A percentile compares a stretch with the other conserved stretches of the same genome.
phyloP scores from a whole-genome alignment of 106 monocot species.

The Dendrobium chrysotoxum region DNA sequence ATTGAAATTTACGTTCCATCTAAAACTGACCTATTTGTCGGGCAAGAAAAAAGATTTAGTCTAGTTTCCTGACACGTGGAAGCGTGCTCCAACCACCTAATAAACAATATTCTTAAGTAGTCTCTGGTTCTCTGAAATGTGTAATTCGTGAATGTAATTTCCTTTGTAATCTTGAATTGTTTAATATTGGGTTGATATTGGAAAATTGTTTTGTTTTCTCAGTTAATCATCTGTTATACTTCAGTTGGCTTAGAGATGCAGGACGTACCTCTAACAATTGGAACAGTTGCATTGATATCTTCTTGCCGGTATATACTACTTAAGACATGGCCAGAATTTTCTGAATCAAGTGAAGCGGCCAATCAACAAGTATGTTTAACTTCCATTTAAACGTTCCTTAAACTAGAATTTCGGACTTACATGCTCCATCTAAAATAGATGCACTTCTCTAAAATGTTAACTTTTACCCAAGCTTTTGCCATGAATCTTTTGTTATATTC shows the following conservation, averaged over 20 bases:
- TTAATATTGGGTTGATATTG: neutral
- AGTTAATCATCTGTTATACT: neutral
- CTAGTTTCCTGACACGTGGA: too few relatives aligned
- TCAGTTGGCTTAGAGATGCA: conserved; percentile 76
- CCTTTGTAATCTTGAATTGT: neutral
- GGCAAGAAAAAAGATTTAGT: too few relatives aligned
- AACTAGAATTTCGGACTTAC: neutral
- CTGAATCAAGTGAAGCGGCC: conserved; percentile 83
- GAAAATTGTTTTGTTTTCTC: neutral
- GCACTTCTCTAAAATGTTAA: neutral
- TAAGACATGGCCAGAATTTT: conserved; percentile 78
- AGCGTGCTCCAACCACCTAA: neutral
- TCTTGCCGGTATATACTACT: conserved; percentile 62
- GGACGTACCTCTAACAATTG: conserved; percentile 60
- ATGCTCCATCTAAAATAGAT: neutral
- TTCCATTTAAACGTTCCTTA: too few relatives aligned
- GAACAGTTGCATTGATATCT: conserved; percentile 61
- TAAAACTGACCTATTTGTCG: too few relatives aligned
- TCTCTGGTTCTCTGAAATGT: neutral
- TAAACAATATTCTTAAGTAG: neutral
- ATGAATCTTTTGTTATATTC: too few relatives aligned
- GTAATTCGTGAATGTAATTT: neutral
- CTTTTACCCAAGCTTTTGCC: too few relatives aligned
- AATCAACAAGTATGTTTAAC: conserved; percentile 59
- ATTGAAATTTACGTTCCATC: too few relatives aligned